Evolutionary conservation across 2,329 filamentous ascomycete genomes (phyloP).

Genomic region (Botrytis tulipae): DNA sequence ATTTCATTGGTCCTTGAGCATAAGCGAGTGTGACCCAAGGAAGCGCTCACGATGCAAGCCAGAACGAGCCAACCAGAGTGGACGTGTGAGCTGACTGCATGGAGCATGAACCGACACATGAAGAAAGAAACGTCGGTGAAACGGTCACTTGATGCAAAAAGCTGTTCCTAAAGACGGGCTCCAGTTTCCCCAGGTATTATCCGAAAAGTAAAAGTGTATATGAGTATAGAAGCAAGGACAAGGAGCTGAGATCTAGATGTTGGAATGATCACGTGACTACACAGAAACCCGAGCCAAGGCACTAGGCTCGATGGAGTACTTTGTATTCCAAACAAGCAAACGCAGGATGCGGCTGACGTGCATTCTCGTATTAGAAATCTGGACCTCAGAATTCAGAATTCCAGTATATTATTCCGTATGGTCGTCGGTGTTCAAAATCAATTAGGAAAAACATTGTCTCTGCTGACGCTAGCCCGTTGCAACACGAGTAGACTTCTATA

Average conservation of each 20-base stretch:
- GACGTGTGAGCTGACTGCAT: background rate
- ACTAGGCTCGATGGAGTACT: slow-evolving; percentile 12
- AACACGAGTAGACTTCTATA: background rate
- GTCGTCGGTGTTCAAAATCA: background rate
- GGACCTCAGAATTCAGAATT: background rate
- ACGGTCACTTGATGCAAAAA: background rate
- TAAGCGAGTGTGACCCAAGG: background rate
- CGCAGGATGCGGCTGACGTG: background rate
- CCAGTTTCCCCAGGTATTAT: no score
- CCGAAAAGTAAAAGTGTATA: background rate
- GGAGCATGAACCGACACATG: background rate
- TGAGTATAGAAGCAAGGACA: background rate
- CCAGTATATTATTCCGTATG: background rate
- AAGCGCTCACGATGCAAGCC: background rate
- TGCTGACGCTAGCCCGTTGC: background rate
- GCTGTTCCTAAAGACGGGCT: accelerated
- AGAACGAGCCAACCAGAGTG: background rate
- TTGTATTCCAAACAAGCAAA: slow-evolving; percentile 3
- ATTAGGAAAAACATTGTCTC: background rate
- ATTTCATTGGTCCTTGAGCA: background rate
- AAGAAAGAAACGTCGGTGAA: background rate
- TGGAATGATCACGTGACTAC: background rate
- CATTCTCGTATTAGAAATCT: background rate
- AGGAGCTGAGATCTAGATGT: background rate
- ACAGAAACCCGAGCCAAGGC: background rate